A percentile compares a stretch with the other conserved stretches of the same genome.
These are phyloP conservation scores for Globisporangium abappressorium DNA, from an alignment of 352 stramenopile genomes.

Conservation along the genomic window DNA sequence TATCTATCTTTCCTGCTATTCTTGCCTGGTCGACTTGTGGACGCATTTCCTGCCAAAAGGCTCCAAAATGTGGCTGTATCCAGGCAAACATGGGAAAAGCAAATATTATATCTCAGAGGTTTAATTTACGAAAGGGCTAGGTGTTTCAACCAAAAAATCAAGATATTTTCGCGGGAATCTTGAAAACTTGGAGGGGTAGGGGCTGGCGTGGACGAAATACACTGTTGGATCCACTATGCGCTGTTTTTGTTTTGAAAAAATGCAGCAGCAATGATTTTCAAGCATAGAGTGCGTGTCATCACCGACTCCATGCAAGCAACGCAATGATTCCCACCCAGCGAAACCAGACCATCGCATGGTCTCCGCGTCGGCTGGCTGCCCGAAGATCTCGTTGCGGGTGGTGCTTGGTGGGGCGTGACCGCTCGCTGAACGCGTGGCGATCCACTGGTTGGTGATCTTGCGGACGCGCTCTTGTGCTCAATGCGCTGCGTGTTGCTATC, in stretches of 20 bases:
- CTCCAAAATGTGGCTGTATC: not conserved
- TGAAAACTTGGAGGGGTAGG: not conserved
- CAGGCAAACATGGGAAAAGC: not conserved
- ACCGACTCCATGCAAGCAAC: not conserved
- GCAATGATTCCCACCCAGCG: not conserved
- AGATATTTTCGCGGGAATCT: not conserved
- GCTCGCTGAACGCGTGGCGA: not conserved
- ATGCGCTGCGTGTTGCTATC: not conserved
- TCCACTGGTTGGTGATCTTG: not conserved
- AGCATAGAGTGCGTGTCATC: not conserved
- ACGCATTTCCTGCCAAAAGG: not conserved
- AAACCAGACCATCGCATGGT: not conserved
- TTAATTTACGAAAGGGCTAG: not conserved
- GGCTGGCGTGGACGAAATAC: not conserved
- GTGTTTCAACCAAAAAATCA: conserved; percentile 1
- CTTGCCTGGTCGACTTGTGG: too few species aligned
- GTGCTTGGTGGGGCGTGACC: not conserved
- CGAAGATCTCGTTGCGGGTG: not conserved
- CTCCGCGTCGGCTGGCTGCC: too few species aligned
- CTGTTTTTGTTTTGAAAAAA: not conserved
- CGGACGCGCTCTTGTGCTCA: not conserved
- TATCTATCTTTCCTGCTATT: too few species aligned
- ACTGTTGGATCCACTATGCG: not conserved
- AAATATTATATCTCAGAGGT: not conserved
- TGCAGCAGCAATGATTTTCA: not conserved